Evolutionary conservation across 768 basidiomycete species (phyloP).

Genomic region (Russula ochroleuca): DNA sequence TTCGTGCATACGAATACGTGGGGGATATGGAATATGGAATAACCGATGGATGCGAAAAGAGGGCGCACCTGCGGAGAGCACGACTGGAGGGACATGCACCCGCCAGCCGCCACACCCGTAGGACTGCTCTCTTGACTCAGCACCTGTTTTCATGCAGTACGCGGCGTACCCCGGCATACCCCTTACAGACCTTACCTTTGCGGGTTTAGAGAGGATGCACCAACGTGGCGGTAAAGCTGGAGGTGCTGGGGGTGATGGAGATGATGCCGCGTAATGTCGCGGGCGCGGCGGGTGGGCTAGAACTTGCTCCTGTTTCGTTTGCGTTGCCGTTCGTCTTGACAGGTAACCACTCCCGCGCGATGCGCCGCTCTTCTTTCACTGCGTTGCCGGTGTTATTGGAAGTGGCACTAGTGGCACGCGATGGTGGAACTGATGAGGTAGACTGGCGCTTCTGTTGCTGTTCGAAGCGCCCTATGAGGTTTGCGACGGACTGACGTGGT

Average conservation of each 20-base stretch:
- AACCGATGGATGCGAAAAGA: too few relatives aligned
- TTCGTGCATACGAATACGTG: too few relatives aligned
- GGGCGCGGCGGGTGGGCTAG: slow-evolving; percentile 5
- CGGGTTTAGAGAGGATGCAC: neutral
- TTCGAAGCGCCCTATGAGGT: slow-evolving; percentile 87
- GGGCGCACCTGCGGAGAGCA: too few relatives aligned
- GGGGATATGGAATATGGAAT: too few relatives aligned
- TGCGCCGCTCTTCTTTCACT: slow-evolving; percentile 60
- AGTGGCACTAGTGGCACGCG: slow-evolving; percentile 62
- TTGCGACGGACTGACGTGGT: slow-evolving; percentile 81
- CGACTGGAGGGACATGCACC: too few relatives aligned
- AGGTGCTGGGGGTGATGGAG: neutral
- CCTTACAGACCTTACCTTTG: too few relatives aligned
- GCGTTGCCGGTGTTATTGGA: slow-evolving; percentile 64
- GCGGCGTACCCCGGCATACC: too few relatives aligned
- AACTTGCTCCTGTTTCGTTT: neutral
- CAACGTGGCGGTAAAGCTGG: too few relatives aligned
- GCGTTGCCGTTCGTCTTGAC: slow-evolving; percentile 19
- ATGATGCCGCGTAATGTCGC: neutral
- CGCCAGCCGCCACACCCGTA: too few relatives aligned
- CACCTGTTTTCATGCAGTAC: too few relatives aligned
- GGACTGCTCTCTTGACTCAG: too few relatives aligned
- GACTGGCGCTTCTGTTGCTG: slow-evolving; percentile 64
- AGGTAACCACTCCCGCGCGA: slow-evolving; percentile 75
- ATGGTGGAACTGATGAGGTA: slow-evolving; percentile 29